These are phyloP conservation scores for Irpex rosettiformis DNA, from an alignment of 1,284 basidiomycete genomes.

Conservation along the genomic window DNA sequence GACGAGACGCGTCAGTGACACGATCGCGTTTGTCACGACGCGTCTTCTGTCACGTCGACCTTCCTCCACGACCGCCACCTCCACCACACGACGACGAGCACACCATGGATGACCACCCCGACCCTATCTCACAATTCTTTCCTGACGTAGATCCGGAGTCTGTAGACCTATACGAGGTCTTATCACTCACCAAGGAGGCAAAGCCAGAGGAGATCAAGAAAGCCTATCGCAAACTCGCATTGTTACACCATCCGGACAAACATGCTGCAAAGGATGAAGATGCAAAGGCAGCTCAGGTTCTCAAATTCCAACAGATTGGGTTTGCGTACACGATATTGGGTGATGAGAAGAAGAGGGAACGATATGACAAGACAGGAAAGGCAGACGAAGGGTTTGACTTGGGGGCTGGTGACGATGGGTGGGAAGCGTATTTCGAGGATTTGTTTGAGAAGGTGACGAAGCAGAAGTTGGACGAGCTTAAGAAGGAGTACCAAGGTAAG, in stretches of 20 bases:
- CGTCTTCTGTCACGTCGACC: constrained; percentile 1
- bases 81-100: constrained; percentile 30
- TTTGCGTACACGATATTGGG: constrained; percentile 87
- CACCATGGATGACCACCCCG: constrained; percentile 45
- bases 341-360: constrained; percentile 69
- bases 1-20: constrained; percentile 7
- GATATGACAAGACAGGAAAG: constrained; percentile 81
- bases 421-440: constrained; percentile 91
- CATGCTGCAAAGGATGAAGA: constrained; percentile 60
- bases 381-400: constrained; percentile 79
- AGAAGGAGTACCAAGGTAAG: constrained; percentile 86
- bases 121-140: constrained; percentile 79
- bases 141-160: constrained; percentile 49
- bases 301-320: constrained; percentile 85
- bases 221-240: constrained; percentile 81
- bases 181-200: constrained; percentile 53
- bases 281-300: constrained; percentile 59
- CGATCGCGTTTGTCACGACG: constrained; percentile 17
- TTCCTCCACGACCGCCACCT: neutral
- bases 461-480: constrained; percentile 85
- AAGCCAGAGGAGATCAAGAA: constrained; percentile 71
- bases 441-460: constrained; percentile 85
- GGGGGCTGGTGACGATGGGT: constrained; percentile 77
- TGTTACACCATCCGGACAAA: constrained; percentile 87
- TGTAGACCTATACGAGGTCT: constrained; percentile 75